Evolutionary conservation across 441 rosid genomes (phyloP), one percentile per base, ranked within the genome.

Genomic region (Flueggea neowawraea): DNA sequence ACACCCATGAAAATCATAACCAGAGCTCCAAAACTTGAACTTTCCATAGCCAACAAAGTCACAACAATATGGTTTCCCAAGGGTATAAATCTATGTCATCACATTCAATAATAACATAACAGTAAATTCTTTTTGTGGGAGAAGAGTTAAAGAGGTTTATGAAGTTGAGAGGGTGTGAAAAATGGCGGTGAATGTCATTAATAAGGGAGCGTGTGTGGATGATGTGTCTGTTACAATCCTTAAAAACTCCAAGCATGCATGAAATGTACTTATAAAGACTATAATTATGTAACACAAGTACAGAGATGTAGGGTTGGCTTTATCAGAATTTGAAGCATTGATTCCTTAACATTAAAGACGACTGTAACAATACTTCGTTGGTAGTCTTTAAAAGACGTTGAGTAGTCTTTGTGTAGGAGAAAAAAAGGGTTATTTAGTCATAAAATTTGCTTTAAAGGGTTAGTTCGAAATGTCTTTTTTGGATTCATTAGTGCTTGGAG

Each of bases 111-210:
- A 11, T 45, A 10, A 43, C 49, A 52, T 36, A 36, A 36, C 41
- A 36, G 41, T 36, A 36, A 36, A 5, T 36, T 36, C 9, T 36
- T 48, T 60, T 12, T 16, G 52, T 48, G 17, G 58, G 33, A 14
- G 50, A 47, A 12, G 66, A 69, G 63, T 48, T 51, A 12, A 11
- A 28, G 16, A 62, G 28, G 33, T n/a, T 32, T 13, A 47, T 33
- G 62, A 14, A 67, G 67, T 28, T 52, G 73, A 59, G 69, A 65
- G 67, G 60, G 62, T 60, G 78, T 71, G 75, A 49, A 56, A 31
- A 15, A 36, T 36, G 41, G 60, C 74, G 69, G 72, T 59, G 76
- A 66, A 41, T 10, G 62, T 60, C 75, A 60, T 78, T 73, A 81
- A 78, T 75, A 71, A 43, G 47, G 72, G 74, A 69, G 78, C 70